These are phyloP conservation scores for Cnidoscolus chayamansa DNA, from an alignment of 441 rosid genomes.

Conservation along the genomic window DNA sequence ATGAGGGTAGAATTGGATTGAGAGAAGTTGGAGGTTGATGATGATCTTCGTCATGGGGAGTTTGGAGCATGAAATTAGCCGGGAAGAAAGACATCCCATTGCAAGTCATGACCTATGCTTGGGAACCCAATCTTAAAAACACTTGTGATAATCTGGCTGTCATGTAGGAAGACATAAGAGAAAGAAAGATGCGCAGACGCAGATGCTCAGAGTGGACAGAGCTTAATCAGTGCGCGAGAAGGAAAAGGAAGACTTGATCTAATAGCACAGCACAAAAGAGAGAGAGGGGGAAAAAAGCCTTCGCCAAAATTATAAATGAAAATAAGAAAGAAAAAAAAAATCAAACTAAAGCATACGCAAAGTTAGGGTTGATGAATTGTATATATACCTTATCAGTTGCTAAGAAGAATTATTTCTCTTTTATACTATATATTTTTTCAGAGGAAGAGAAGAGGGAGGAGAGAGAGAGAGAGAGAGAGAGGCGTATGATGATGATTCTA, in stretches of 20 bases:
- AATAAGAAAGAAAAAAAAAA: conserved; percentile 11
- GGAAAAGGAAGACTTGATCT: background rate
- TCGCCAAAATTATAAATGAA: conserved; percentile 9
- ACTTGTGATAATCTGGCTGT: conserved; percentile 22
- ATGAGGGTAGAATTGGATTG: conserved; percentile 65
- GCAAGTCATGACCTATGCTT: conserved; percentile 44
- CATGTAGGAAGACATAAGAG: conserved; percentile 20
- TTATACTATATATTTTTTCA: conserved; percentile 29
- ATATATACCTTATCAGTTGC: conserved; percentile 48
- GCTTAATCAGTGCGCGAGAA: background rate
- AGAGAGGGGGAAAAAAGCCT: conserved; percentile 11
- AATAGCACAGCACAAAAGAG: background rate
- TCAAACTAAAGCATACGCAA: conserved; percentile 21
- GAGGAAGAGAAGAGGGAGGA: conserved; percentile 26
- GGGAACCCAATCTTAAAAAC: conserved; percentile 25
- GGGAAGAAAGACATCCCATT: conserved; percentile 90
- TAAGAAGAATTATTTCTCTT: conserved; percentile 24
- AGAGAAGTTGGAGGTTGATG: conserved; percentile 57
- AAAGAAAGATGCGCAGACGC: conserved; percentile 8
- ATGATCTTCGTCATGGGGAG: conserved; percentile 60
- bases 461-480: conserved; percentile 17
- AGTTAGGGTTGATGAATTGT: conserved; percentile 32
- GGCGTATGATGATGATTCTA: conserved; percentile 27
- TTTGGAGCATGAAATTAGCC: conserved; percentile 78
- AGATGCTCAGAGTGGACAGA: conserved; percentile 16